A percentile compares a stretch with the other conserved stretches of the same genome.
Conservation (phyloP, 2,329 filamentous ascomycete species). For the Pseudogymnoascus sp. region DNA sequence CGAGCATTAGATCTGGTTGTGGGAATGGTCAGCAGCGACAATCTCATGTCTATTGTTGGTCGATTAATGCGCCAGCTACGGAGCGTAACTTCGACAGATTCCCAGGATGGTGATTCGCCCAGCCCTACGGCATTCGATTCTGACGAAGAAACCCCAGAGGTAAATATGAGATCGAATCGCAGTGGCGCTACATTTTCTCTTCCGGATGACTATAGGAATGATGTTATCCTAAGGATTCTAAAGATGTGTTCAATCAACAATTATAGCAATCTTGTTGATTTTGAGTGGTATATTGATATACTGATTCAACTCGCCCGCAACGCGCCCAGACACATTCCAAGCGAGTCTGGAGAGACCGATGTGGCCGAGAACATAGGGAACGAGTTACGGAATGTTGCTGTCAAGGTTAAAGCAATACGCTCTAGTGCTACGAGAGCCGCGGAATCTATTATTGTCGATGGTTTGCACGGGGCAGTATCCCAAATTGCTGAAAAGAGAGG, state of each 20-base stretch:
- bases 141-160: slow-evolving; percentile 48
- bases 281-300: slow-evolving; percentile 95
- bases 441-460: slow-evolving; percentile 61
- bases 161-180: slow-evolving; percentile 35
- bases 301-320: slow-evolving; percentile 76
- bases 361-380: slow-evolving; percentile 67
- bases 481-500: slow-evolving; percentile 50
- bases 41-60: slow-evolving; percentile 73
- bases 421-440: slow-evolving; percentile 73
- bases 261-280: slow-evolving; percentile 78
- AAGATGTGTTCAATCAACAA: slow-evolving; percentile 86
- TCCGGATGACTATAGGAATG: slow-evolving; percentile 76
- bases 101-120: slow-evolving; percentile 28
- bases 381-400: slow-evolving; percentile 82
- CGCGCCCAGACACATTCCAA: slow-evolving; percentile 39
- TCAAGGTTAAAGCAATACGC: slow-evolving; percentile 80
- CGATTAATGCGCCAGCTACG: slow-evolving; percentile 82
- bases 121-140: slow-evolving; percentile 32
- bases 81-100: slow-evolving; percentile 46
- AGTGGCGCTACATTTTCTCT: slow-evolving; percentile 35
- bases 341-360: slow-evolving; percentile 21
- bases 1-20: slow-evolving; percentile 86
- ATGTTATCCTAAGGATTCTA: slow-evolving; percentile 74
- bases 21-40: slow-evolving; percentile 87
- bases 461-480: slow-evolving; percentile 43